A percentile compares a stretch with the other conserved stretches of the same genome.
These are phyloP conservation scores for Durusdinium trenchii DNA, from an alignment of 73 alveolate species.

Conservation along the genomic window DNA sequence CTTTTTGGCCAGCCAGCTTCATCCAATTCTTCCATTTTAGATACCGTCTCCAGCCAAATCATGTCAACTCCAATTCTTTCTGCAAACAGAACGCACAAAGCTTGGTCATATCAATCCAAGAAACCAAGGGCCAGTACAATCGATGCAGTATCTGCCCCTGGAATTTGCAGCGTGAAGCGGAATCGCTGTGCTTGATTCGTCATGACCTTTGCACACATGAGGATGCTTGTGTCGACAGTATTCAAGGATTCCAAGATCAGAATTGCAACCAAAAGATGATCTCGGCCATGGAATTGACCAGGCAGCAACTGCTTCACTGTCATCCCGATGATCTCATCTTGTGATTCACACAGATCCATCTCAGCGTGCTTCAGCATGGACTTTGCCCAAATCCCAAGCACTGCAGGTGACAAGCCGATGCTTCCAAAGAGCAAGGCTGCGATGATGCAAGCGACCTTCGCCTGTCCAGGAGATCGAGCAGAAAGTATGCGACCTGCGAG, in stretches of 20 bases:
- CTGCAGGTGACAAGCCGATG: conserved; percentile 37
- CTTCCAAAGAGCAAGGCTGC: conserved; percentile 36
- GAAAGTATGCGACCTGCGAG: conserved; percentile 43
- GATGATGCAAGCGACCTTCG: conserved; percentile 29
- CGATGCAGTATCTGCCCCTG: conserved; percentile 45
- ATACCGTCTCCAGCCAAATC: no score
- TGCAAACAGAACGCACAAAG: no score
- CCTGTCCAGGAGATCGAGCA: conserved; percentile 10
- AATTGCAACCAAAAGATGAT: conserved; percentile 3
- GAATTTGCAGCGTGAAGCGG: not conserved
- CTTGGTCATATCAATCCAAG: no score
- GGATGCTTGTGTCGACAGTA: conserved; percentile 58
- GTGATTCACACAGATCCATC: conserved; percentile 16
- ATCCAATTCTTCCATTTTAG: no score
- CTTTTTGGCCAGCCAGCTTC: no score
- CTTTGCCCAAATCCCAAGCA: conserved; percentile 43
- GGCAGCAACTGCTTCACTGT: conserved; percentile 3
- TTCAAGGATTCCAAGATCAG: conserved; percentile 59
- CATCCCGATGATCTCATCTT: conserved; percentile 50
- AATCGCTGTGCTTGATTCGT: conserved; percentile 25
- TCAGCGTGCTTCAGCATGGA: not conserved
- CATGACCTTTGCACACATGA: conserved; percentile 64
- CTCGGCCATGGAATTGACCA: not conserved
- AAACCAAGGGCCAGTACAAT: conserved; percentile 7
- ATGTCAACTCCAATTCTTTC: not conserved